Base-by-base conservation (phyloP, 2,329 filamentous ascomycete genomes). In the Penicillium brevicompactum region DNA sequence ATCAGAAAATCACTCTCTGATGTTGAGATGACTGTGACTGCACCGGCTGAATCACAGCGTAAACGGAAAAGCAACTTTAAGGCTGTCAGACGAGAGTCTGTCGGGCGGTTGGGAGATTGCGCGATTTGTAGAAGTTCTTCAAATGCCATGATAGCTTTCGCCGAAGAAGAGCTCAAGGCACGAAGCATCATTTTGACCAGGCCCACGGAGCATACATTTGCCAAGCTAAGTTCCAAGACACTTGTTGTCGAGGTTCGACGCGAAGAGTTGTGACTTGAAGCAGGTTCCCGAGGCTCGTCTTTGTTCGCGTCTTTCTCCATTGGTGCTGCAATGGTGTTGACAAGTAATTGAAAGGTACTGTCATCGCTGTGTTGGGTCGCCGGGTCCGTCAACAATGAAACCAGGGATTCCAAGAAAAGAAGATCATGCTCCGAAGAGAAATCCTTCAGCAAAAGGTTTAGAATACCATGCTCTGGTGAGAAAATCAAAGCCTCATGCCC, bases 41-140 rank as follows among this genome's bases (percentile, higher is more conserved):
- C 84, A 61, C 92, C 85, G 9, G 88, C 85, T 70, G 89, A 91
- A 72, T 96, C 91, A 21, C 91, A 91, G 55, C 92, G 85, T 30
- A 97, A 77, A 42, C 92, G 86, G 69, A 95, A 93, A 2, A 97
- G 78, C 42, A 93, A 75, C 66, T 90, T 91, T 79, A 92, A 84
- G 2, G 88, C 87, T 11, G 86, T 87, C 24, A 94, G 76, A 6
- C 90, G 87, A 49, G 89, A 87, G 72, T 90, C 87, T 6, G 82
- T 78, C 56, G 89, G 87, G 57, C 83, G 85, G 31, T 80, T 77
- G 27, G 78, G 80, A 14, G 82, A 82, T 60, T 81, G 82, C 5
- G 83, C 85, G 61, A 92, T 85, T 49, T 80, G 79, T 41, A 92
- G 75, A 5, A 93, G 74, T 8, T 83, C 78, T 46, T 85, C 80